These are phyloP conservation scores for Cryptococcus sp. DNA, from an alignment of 1,284 basidiomycete species.

Conservation along the genomic window DNA sequence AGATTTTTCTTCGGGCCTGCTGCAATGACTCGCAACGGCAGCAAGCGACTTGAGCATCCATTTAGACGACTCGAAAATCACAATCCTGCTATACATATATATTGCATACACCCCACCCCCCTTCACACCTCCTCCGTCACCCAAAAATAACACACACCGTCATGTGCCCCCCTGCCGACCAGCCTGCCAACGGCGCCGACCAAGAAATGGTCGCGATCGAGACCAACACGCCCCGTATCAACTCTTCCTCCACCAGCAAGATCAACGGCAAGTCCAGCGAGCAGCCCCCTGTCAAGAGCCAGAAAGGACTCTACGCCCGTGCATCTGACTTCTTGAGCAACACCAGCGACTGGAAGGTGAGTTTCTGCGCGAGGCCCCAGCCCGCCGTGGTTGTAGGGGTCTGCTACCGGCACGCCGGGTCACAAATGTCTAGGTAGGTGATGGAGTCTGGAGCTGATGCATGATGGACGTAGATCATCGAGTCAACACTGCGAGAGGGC, in stretches of 20 bases:
- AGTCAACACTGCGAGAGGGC: slow-evolving; percentile 95
- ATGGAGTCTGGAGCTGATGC: not conserved
- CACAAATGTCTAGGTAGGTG: not conserved
- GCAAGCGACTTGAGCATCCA: not conserved
- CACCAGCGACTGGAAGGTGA: slow-evolving; percentile 75
- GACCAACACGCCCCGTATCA: slow-evolving; percentile 46
- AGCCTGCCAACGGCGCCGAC: slow-evolving; percentile 50
- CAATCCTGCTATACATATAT: not conserved
- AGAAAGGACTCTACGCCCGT: slow-evolving; percentile 75
- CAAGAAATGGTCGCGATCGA: slow-evolving; percentile 67
- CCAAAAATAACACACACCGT: not conserved
- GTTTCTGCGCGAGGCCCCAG: slow-evolving; percentile 8
- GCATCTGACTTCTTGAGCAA: slow-evolving; percentile 88
- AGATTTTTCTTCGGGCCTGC: not conserved
- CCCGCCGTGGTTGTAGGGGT: not conserved
- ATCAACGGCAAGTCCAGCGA: slow-evolving; percentile 49
- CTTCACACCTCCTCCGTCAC: not conserved
- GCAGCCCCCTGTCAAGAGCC: slow-evolving; percentile 37
- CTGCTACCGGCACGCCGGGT: not conserved
- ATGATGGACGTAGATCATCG: slow-evolving; percentile 65
- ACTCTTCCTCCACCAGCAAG: slow-evolving; percentile 16
- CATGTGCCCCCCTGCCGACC: slow-evolving; percentile 65
- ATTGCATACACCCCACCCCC: not conserved
- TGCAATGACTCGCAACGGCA: not conserved
- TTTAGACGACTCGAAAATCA: slow-evolving; percentile 1